Evolutionary conservation across 176 grass and related monocot genomes (phyloP).

Genomic region (Oryza brachyantha): DNA sequence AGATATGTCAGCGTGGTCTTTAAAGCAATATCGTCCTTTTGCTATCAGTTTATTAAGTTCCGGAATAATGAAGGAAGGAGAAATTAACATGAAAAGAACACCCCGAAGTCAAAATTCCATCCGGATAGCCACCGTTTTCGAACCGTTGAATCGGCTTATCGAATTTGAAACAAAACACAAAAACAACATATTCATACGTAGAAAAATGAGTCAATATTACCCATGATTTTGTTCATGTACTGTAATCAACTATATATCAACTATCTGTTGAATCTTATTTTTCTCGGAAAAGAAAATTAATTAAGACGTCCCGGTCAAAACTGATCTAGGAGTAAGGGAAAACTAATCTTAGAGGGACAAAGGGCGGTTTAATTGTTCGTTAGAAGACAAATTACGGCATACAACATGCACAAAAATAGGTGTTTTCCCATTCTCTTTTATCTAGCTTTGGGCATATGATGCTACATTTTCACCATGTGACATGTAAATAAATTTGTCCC

Average conservation of each 20-base stretch:
- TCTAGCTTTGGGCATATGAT: not conserved
- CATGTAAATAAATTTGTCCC: conserved; percentile 20
- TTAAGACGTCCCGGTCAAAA: conserved; percentile 34
- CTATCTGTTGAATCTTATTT: too few species aligned
- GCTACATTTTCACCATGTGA: conserved; percentile 15
- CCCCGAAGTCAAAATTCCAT: not conserved
- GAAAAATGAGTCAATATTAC: not conserved
- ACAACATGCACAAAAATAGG: conserved; percentile 45
- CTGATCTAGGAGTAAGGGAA: conserved; percentile 30
- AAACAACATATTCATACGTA: too few species aligned
- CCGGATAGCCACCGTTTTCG: not conserved
- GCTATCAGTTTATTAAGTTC: not conserved
- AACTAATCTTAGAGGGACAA: conserved; percentile 41
- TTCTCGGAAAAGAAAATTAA: not conserved
- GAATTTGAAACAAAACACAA: not conserved
- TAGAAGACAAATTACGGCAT: conserved; percentile 27
- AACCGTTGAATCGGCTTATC: not conserved
- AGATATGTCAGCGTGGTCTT: conserved; percentile 18
- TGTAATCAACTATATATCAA: not conserved
- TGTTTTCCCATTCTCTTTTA: conserved; percentile 17
- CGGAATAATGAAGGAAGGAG: not conserved
- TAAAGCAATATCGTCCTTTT: conserved; percentile 23
- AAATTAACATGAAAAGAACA: not conserved
- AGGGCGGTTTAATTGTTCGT: conserved; percentile 23
- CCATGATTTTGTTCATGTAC: too few species aligned